Evolutionary conservation across 176 grass and related monocot species (phyloP), one percentile per base, ranked within the genome.

Genomic region (Triticum monococcum): DNA sequence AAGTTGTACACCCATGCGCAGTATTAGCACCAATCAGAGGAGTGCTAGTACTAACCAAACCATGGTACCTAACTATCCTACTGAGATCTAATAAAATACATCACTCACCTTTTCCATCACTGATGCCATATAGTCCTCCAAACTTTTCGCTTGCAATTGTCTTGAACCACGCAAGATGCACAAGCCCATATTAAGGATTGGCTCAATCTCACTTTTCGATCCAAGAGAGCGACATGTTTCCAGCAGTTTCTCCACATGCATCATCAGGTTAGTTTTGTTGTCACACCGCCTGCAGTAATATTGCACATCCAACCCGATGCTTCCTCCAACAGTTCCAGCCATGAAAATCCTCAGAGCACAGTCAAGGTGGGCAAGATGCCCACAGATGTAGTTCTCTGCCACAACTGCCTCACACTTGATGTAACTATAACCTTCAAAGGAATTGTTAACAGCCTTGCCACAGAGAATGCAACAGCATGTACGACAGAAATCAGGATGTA

Each of bases 401-500:
- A 95, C 80, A 68, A 84, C 89, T 64, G 91, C 86, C 84, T 93
- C 88, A 75, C 97, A 99, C 85, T 86, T 94, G 86, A 96, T 86
- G 79, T 79, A 94, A 85, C 75, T 81, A 64, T 90, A 92, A 88
- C 88, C 83, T 73, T 77, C 88, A 86, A 91, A 65, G 54, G 87
- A 88, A 80, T 80, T 85, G 77, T 99, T 94, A 81, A 99, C 78
- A 46, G 77, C 74, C 68, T 35, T 94, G 67, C 68, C 56, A 81
- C 97, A 99, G 64, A 99, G 85, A 77, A 96, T 91, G 60, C 97
- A 99, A 87, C 97, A 99, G 88, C 97, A 99, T 81, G 92, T 87
- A 72, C 84, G 90, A 43, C 97, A 99, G 84, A 99, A 99, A 85
- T 87, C 83, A 86, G 82, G 82, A 70, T 86, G 81, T 67, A 61